Base-by-base conservation (phyloP, 495 filamentous ascomycete species). In the Annulohypoxylon nitens region DNA sequence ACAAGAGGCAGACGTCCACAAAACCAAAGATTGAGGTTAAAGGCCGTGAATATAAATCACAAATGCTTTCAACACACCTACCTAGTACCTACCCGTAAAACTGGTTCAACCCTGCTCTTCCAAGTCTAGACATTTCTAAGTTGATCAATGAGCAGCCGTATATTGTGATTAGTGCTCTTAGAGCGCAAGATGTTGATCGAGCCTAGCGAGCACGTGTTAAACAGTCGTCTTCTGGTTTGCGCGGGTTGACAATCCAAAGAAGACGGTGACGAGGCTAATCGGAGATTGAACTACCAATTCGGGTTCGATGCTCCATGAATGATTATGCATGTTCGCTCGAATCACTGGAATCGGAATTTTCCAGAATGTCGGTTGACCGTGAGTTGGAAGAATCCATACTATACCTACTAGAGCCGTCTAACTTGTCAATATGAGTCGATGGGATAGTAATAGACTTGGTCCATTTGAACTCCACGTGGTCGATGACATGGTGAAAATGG, bases 281-380 rank as follows among this genome's bases (percentile, higher is more conserved):
- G 71, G 71, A 74, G 71, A 70, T 67, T 74, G 71, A 67, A 67
- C 58, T 70, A 20, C 67, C 67, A 69, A 70, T 73, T 73, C 26
- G 26, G 71, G 48, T 37, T 18, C 2, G 39, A 20, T 26, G 11
- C 48, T 20, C 68, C 68, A 64, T 60, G 41, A 14, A 43, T 11
- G 33, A 53, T 25, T 69, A 39, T 47, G 55, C 62, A 39, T 48
- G 25, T 37, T n/a, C 55, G 36, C 48, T 68, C 26, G 18, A 43
- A 25, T 60, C 55, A n/a, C 48, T 68, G 30, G 9, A 43, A 25
- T 30, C 20, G 11, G 37, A 39, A 20, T 39, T 60, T 18, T 43
- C 36, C 12, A 26, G 37, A 26, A 43, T 43, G 12, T 14, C 18
- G 2, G n/a, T 37, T 55, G n/a, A n/a, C n/a, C n/a, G n/a, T n/a